Conservation (phyloP, 106 monocot genomes). For the Allium sativum region DNA sequence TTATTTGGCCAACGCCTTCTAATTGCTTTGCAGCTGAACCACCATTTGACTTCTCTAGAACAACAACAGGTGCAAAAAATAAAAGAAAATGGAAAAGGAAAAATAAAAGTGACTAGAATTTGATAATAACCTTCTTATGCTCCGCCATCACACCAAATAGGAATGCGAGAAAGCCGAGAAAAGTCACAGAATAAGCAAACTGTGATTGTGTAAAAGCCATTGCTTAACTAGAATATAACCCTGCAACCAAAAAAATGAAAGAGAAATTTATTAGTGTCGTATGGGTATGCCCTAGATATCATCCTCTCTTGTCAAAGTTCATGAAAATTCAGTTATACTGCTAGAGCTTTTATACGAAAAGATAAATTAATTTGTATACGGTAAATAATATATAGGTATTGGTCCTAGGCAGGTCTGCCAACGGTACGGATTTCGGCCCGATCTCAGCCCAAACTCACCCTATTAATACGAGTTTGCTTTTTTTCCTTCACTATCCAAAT, state of each 20-base stretch:
- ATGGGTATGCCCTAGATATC: no score
- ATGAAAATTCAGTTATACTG: no score
- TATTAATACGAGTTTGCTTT: no score
- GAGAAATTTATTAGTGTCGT: not conserved
- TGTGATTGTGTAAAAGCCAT: conserved; percentile 30
- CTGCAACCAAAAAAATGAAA: conserved; percentile 4
- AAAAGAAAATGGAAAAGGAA: not conserved
- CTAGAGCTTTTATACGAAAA: no score
- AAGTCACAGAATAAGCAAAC: conserved; percentile 29
- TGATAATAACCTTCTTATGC: conserved; percentile 39
- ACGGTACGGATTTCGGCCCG: no score
- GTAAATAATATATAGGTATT: no score
- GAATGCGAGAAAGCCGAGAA: conserved; percentile 42
- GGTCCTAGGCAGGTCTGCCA: no score
- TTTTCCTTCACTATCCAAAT: no score
- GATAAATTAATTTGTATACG: no score
- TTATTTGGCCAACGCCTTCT: not conserved
- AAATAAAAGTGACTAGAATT: not conserved
- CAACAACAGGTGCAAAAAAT: not conserved
- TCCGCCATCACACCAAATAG: conserved; percentile 51
- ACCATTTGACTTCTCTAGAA: not conserved
- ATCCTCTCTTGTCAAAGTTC: no score
- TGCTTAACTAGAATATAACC: conserved; percentile 1
- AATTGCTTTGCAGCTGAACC: not conserved
- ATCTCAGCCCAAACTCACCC: no score